Base-by-base conservation (phyloP, 2,329 filamentous ascomycete genomes). In the Acarospora socialis region DNA sequence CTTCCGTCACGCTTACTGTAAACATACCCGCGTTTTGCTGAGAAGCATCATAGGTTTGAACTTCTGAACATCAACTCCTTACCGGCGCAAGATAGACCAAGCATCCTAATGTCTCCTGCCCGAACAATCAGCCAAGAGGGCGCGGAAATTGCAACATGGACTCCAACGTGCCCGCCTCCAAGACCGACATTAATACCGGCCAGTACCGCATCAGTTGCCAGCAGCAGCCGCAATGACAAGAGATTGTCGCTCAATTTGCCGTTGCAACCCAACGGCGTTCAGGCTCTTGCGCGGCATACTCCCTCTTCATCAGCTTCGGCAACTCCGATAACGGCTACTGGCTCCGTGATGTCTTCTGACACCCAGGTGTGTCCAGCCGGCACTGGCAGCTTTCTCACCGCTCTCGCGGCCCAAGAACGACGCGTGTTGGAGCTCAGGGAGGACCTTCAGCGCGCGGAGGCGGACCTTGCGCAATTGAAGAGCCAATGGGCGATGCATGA, bases 331-430 rank as follows among this genome's bases (percentile, higher is more conserved):
- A n/a, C 34, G 9, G 14, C 28, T 21, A n/a, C 31, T 10, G 18
- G 34, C 13, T 17, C 34, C 12, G 14, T 32, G 10, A 32, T 32
- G 5, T 27, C 20, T 8, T 18, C 30, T 15, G 32, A 27, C 17
- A 18, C n/a, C 14, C 12, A 18, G 19, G 15, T 28, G 21, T 20
- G 14, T 21, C 17, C 47, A 12, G 55, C 60, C 21, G 72, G 77
- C 39, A 61, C 71, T 31, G 69, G 67, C 46, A 66, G 76, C 30
- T 81, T 94, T 47, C 75, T 98, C 43, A 86, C 83, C 39, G 80
- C 86, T 35, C 79, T 98, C 46, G 90, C 90, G 26, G 77, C 82
- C 9, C 86, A 95, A 57, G 90, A 98, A 59, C 70, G 90, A 35
- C 76, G 74, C 43, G 87, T 98, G 2, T 60, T 98, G 35, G 90